Conservation (phyloP, 345 rosid species). For the Citrus reticulata region DNA sequence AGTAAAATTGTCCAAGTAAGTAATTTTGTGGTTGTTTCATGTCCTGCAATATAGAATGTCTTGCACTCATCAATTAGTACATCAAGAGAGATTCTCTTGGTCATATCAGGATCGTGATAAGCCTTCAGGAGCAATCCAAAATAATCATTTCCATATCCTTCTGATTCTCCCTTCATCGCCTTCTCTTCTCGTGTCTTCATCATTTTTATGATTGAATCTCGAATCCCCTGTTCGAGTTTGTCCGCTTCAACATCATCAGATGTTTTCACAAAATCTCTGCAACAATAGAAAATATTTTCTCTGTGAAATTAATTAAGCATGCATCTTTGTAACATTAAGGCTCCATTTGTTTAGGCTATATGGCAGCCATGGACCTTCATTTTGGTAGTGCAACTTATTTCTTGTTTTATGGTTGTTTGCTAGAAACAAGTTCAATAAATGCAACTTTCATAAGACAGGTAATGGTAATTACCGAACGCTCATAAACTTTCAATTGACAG, state of each 20-base stretch:
- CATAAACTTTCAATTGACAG: no score
- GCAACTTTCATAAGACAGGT: no score
- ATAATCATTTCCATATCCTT: conserved; percentile 30
- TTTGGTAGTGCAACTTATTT: no score
- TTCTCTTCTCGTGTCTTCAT: conserved; percentile 25
- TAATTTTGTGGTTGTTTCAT: conserved; percentile 17
- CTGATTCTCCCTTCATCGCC: neutral
- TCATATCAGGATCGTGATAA: conserved; percentile 17
- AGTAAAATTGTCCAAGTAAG: conserved; percentile 40
- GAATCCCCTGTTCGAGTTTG: conserved; percentile 7
- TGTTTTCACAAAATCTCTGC: conserved; percentile 20
- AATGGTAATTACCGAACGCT: no score
- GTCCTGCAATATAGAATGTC: conserved; percentile 28
- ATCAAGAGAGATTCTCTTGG: conserved; percentile 23
- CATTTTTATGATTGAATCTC: conserved; percentile 12
- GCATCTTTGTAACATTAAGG: no score
- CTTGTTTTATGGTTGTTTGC: no score
- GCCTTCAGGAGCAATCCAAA: conserved; percentile 29
- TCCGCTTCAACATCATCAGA: conserved; percentile 12
- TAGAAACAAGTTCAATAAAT: no score
- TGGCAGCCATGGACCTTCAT: no score
- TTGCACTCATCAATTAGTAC: conserved; percentile 46
- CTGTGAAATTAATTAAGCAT: no score
- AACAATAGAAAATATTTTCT: neutral
- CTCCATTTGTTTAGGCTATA: no score